Percentiles rank a stretch among this genome's conserved stretches.
Evolutionary conservation across 1,284 basidiomycete genomes (phyloP).

Genomic region (Ustilago hordei): DNA sequence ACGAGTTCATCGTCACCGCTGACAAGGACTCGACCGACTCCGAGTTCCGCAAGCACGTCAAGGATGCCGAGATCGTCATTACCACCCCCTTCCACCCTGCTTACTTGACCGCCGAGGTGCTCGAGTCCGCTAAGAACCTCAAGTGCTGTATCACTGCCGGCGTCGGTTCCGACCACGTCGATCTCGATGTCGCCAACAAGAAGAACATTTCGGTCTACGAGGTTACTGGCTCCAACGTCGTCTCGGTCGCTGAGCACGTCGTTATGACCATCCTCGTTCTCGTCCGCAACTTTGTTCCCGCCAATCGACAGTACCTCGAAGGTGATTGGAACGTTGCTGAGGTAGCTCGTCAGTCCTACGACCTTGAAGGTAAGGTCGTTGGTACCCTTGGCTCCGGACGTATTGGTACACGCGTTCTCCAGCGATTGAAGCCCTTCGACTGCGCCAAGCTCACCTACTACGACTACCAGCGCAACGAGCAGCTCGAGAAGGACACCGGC

Average conservation of each 20-base stretch:
- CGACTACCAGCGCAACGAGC: slow-evolving; percentile 83
- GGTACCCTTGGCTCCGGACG: slow-evolving; percentile 79
- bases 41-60: slow-evolving; percentile 87
- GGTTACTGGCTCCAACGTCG: slow-evolving; percentile 78
- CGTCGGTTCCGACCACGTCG: slow-evolving; percentile 88
- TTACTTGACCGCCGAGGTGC: slow-evolving; percentile 84
- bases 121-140: slow-evolving; percentile 86
- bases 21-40: slow-evolving; percentile 89
- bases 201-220: slow-evolving; percentile 80
- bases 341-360: slow-evolving; percentile 73
- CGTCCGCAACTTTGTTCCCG: slow-evolving; percentile 86
- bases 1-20: slow-evolving; percentile 76
- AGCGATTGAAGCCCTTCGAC: slow-evolving; percentile 87
- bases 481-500: slow-evolving; percentile 78
- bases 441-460: slow-evolving; percentile 93
- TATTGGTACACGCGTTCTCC: slow-evolving; percentile 75
- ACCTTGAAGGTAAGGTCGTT: slow-evolving; percentile 90
- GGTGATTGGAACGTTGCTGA: slow-evolving; percentile 67
- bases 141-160: slow-evolving; percentile 93
- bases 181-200: slow-evolving; percentile 88
- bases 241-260: slow-evolving; percentile 92
- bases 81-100: slow-evolving; percentile 87
- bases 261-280: slow-evolving; percentile 85
- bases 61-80: slow-evolving; percentile 75
- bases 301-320: slow-evolving; percentile 72